Percentiles rank a stretch among this genome's conserved stretches.
These are phyloP conservation scores for Triticum aestivum DNA, from an alignment of 176 grass and related monocot genomes.

Conservation along the genomic window DNA sequence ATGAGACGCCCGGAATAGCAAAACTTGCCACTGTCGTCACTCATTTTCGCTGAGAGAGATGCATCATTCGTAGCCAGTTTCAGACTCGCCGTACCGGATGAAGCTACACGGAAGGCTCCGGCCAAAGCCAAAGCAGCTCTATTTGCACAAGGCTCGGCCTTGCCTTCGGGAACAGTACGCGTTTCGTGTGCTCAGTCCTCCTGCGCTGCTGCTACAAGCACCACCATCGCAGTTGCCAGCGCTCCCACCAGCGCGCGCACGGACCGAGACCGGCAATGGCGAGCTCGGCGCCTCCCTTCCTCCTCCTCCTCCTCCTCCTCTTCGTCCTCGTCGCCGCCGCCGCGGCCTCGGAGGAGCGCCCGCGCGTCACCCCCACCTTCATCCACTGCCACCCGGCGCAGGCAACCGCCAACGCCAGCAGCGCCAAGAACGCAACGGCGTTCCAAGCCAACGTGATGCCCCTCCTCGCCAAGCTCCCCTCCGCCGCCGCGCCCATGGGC, in stretches of 20 bases:
- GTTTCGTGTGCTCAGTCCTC: no score
- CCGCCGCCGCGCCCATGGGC: neutral
- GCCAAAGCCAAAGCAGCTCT: no score
- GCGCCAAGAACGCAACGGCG: neutral
- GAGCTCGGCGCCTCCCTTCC: neutral
- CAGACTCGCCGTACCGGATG: no score
- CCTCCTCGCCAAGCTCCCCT: neutral
- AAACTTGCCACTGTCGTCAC: no score
- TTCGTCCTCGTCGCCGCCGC: neutral
- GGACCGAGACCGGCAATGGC: neutral
- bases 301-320: neutral
- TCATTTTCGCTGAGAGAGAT: no score
- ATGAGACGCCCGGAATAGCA: no score
- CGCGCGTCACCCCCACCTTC: neutral
- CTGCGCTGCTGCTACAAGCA: no score
- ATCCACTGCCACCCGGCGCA: neutral
- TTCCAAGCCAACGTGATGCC: neutral
- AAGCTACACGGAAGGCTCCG: no score
- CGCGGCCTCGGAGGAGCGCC: neutral
- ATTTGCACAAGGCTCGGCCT: no score
- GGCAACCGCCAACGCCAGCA: neutral
- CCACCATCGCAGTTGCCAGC: neutral
- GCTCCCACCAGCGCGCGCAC: neutral
- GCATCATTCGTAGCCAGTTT: no score
- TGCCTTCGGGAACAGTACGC: no score